A percentile compares a stretch with the other conserved stretches of the same genome.
These are phyloP conservation scores for Ramaria rubella DNA, from an alignment of 768 basidiomycete genomes.

Conservation along the genomic window DNA sequence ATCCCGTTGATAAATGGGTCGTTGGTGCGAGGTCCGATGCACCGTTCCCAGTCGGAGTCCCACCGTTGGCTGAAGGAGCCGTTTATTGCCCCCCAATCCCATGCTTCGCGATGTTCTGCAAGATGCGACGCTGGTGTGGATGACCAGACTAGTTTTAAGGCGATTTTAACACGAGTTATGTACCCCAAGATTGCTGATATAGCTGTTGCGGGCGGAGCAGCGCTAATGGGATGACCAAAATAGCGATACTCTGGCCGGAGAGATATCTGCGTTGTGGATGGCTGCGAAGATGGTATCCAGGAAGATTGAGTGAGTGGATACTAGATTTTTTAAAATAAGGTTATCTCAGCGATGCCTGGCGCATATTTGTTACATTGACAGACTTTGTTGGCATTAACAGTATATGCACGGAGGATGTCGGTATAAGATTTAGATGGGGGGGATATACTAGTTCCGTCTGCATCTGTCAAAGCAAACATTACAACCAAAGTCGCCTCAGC, in stretches of 20 bases:
- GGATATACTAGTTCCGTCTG: background rate
- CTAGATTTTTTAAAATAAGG: background rate
- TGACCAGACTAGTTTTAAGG: conserved; percentile 5
- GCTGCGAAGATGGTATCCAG: background rate
- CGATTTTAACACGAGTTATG: conserved; percentile 38
- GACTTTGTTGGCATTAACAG: conserved; percentile 55
- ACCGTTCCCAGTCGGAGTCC: conserved; percentile 67
- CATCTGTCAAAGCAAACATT: background rate
- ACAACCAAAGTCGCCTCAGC: background rate
- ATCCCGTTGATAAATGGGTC: background rate
- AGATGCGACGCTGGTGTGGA: conserved; percentile 14
- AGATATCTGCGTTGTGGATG: background rate
- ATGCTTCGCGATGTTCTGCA: background rate
- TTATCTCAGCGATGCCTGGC: conserved; percentile 13
- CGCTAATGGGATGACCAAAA: conserved; percentile 38
- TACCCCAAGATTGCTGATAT: conserved; percentile 69
- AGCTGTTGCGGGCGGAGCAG: conserved; percentile 56
- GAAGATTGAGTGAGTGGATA: background rate
- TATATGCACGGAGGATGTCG: conserved; percentile 19
- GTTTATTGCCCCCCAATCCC: background rate
- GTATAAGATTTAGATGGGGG: background rate
- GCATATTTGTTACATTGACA: conserved; percentile 25
- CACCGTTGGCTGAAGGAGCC: conserved; percentile 41
- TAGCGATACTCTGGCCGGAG: background rate
- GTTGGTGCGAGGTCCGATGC: conserved; percentile 33